Evolutionary conservation across 495 filamentous ascomycete genomes (phyloP).

Genomic region (Talaromyces liani): DNA sequence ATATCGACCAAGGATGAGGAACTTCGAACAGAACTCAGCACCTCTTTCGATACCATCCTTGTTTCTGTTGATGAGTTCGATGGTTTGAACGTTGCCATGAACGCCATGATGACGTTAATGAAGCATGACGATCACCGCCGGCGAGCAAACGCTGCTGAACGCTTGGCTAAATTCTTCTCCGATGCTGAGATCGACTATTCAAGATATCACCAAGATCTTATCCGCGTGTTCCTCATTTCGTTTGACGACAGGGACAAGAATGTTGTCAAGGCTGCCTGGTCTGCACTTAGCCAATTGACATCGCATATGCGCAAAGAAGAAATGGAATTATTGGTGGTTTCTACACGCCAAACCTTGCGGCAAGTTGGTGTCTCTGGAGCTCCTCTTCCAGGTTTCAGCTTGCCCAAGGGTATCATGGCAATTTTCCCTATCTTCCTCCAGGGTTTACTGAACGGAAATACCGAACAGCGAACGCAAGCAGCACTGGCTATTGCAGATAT

Average conservation of each 20-base stretch:
- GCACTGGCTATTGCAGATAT: conserved; percentile 94
- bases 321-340: conserved; percentile 89
- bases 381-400: conserved; percentile 78
- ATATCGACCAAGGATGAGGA: conserved; percentile 69
- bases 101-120: conserved; percentile 72
- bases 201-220: conserved; percentile 87
- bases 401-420: conserved; percentile 97
- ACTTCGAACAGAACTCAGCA: conserved; percentile 63
- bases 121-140: conserved; percentile 90
- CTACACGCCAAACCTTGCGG: conserved; percentile 74
- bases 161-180: conserved; percentile 84
- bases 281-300: conserved; percentile 78
- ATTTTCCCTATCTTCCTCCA: conserved; percentile 96
- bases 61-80: conserved; percentile 93
- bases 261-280: conserved; percentile 91
- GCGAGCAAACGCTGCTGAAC: conserved; percentile 66
- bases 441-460: conserved; percentile 89
- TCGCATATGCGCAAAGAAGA: conserved; percentile 91
- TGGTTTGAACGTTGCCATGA: conserved; percentile 91
- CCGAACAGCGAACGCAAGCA: conserved; percentile 84
- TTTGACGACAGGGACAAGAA: conserved; percentile 80
- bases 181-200: conserved; percentile 80
- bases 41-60: conserved; percentile 78
- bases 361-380: conserved; percentile 83
- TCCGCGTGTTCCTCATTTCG: conserved; percentile 78